phyloP scores from a whole-genome alignment of 2,329 filamentous ascomycete genomes.

The Plectosphaerella plurivora region DNA sequence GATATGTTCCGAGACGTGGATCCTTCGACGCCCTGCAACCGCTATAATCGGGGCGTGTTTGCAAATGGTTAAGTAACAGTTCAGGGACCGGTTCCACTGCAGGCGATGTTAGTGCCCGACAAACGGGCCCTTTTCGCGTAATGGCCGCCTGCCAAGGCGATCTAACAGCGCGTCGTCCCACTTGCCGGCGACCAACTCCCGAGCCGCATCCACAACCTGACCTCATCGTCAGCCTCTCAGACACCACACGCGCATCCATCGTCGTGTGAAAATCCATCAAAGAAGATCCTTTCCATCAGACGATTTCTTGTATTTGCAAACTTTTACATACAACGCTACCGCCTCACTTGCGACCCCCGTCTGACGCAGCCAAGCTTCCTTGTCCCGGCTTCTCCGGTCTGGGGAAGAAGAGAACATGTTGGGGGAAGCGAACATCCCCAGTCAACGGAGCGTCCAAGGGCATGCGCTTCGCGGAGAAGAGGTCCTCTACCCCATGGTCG shows the following conservation, averaged over 20 bases:
- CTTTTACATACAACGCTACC: neutral
- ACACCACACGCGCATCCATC: neutral
- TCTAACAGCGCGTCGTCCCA: neutral
- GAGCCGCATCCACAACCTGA: neutral
- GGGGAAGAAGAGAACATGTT: neutral
- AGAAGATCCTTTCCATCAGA: neutral
- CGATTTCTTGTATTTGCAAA: neutral
- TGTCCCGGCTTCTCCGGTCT: neutral
- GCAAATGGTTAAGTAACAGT: too few species aligned
- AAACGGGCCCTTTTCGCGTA: too few species aligned
- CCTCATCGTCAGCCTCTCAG: neutral
- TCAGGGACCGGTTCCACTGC: too few species aligned
- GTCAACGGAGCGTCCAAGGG: neutral
- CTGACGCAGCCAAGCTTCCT: neutral
- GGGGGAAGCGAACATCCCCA: neutral
- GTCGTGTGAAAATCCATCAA: neutral
- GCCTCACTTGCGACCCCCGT: neutral
- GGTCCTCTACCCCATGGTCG: neutral
- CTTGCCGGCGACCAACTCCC: neutral
- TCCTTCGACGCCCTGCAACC: too few species aligned
- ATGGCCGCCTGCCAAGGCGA: too few species aligned
- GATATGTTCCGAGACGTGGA: too few species aligned
- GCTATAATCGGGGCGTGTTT: too few species aligned
- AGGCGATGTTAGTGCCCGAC: too few species aligned
- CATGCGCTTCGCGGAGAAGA: neutral